phyloP scores from a whole-genome alignment of 2,329 filamentous ascomycete genomes.

The Monilinia fructicola region DNA sequence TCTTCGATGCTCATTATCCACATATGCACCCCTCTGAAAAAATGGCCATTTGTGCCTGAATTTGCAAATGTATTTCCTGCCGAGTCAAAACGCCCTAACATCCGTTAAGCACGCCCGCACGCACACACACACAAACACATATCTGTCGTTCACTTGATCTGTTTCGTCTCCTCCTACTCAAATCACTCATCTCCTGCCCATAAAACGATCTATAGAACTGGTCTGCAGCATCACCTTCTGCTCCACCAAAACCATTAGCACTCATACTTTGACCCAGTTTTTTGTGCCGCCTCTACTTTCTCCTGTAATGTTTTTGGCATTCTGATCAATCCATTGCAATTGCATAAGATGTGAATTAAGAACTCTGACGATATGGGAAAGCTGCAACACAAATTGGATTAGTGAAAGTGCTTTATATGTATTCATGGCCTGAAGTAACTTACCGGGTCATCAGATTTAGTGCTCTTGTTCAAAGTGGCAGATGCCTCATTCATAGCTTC shows the following conservation, averaged over 20 bases:
- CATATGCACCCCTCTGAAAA: slow-evolving; percentile 7
- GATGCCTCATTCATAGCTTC: slow-evolving; percentile 96
- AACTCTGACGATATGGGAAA: slow-evolving; percentile 92
- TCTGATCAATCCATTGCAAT: slow-evolving; percentile 89
- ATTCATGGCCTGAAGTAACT: slow-evolving; percentile 41
- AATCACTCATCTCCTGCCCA: slow-evolving; percentile 58
- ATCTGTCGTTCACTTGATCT: not conserved
- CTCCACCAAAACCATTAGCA: slow-evolving; percentile 53
- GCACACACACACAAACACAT: not conserved
- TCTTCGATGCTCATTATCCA: slow-evolving; percentile 17
- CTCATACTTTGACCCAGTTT: slow-evolving; percentile 68
- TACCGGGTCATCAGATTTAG: slow-evolving; percentile 84
- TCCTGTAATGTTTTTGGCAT: slow-evolving; percentile 74
- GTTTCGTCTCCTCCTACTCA: not conserved
- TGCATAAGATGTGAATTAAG: slow-evolving; percentile 91
- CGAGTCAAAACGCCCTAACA: slow-evolving; percentile 17
- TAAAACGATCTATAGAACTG: slow-evolving; percentile 90
- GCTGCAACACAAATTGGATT: slow-evolving; percentile 48
- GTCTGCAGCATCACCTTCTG: slow-evolving; percentile 72
- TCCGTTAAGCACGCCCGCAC: not conserved
- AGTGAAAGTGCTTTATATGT: slow-evolving; percentile 18
- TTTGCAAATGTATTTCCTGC: slow-evolving; percentile 10
- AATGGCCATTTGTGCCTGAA: slow-evolving; percentile 10
- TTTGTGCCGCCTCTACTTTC: slow-evolving; percentile 81
- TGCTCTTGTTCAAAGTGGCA: slow-evolving; percentile 83